Evolutionary conservation across 2,329 filamentous ascomycete genomes (phyloP), one percentile per base, ranked within the genome.

Genomic region (Teratosphaeria destructans): DNA sequence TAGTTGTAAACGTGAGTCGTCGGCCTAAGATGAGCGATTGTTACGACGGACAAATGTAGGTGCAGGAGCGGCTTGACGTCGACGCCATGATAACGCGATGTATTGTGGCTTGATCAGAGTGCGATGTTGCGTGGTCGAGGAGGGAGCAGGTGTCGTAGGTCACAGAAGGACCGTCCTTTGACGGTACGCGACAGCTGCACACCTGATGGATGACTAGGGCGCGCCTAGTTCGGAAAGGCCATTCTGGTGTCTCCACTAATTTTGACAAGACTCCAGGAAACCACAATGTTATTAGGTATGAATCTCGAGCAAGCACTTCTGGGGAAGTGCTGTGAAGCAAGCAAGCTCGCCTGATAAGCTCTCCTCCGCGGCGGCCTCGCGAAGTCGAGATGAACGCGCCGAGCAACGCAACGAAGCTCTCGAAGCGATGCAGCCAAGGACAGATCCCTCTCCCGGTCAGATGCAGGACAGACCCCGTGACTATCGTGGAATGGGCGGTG

Each of bases 11-110:
- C 8, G 43, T 49, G 43, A 49, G 43, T 11, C 19, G 43, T 29
- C 26, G 19, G 6, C 26, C 53, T 34, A 37, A 32, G 5, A n/a
- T 34, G 14, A 3, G 53, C 27, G 47, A 16, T 26, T 34, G 49
- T 29, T 58, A 58, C 57, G 57, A 58, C 49, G 49, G 49, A 29
- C 10, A 39, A 43, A 34, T 54, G 35, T 35, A 26, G 32, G 52
- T 32, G 19, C 32, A 52, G 39, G 53, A 55, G 57, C 57, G 39
- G 53, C 32, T 43, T 23, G 53, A 59, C 19, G 37, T 55, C 19
- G 57, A 37, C 57, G 55, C 57, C 57, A 59, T 59, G 52, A 14
- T 59, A 12, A 58, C 26, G 32, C 43, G 43, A 49, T 49, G 43
- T 49, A n/a, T 10, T 19, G 43, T 49, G 43, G 10, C n/a, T 49